Conservation (phyloP, 202 grass and related monocot species). For the Alloteropsis angusta region DNA sequence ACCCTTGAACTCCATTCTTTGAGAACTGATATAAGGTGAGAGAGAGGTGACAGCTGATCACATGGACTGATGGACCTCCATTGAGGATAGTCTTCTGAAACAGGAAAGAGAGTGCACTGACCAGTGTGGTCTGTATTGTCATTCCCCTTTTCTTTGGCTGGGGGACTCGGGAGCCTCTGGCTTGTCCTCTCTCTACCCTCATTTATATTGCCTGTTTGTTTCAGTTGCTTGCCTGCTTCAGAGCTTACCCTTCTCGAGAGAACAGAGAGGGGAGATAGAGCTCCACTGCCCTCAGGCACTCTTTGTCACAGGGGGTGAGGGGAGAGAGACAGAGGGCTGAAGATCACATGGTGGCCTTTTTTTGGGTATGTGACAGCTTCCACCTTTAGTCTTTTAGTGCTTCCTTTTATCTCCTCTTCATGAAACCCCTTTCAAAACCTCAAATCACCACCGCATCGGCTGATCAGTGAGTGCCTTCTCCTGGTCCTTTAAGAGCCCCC, state of each 20-base stretch:
- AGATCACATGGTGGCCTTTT: constrained; percentile 64
- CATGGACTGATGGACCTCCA: constrained; percentile 43
- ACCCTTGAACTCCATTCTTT: background rate
- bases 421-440: constrained; percentile 56
- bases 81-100: constrained; percentile 24
- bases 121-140: constrained; percentile 31
- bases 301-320: constrained; percentile 27
- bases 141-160: constrained; percentile 37
- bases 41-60: constrained; percentile 34
- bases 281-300: background rate
- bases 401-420: constrained; percentile 45
- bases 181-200: constrained; percentile 30
- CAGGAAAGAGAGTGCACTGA: constrained; percentile 22
- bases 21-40: constrained; percentile 15
- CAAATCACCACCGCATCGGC: constrained; percentile 29
- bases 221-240: no score
- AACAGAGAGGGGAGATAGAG: no score
- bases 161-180: constrained; percentile 34
- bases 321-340: constrained; percentile 34
- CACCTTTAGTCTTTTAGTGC: constrained; percentile 41
- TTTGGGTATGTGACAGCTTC: constrained; percentile 53
- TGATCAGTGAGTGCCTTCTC: constrained; percentile 28
- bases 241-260: no score
- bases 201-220: constrained; percentile 39
- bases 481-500: constrained; percentile 31